Base-by-base conservation (phyloP, 1,139 yeast species). In the Wickerhamomyces sp. region DNA sequence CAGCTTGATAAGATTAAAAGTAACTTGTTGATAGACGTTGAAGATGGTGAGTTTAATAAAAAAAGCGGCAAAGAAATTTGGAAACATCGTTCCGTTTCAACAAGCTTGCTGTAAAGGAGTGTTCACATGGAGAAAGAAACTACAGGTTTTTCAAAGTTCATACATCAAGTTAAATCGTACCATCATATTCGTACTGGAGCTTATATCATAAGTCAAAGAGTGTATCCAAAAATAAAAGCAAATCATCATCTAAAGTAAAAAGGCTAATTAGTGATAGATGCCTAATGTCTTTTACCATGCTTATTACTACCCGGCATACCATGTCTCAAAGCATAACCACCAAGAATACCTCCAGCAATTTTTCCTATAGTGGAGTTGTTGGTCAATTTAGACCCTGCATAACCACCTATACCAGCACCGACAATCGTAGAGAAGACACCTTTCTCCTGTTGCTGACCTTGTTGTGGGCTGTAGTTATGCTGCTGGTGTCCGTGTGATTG, bases 1-100 rank as follows among this genome's bases (percentile, higher is more conserved):
- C 91, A 82, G 34, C 50, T 83, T n/a, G 54, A 51, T 13, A 59
- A 41, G 17, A 74, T 84, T 21, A 70, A 70, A 49, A 52, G 55
- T 17, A 72, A 71, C 38, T 54, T 77, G 52, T 41, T 3, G 41
- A 32, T 26, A 15, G 35, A 21, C 35, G 37, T 13, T 44, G 48
- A 14, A 39, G 20, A 37, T 21, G 45, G 49, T 13, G 15, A 16
- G n/a, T 7, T 17, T 10, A 9, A 18, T 7, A 15, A n/a, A 17
- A 24, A 24, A 14, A 44, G 42, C 24, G 40, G 32, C 18, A 34
- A 41, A 23, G 34, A 43, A 4, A 27, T 33, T 11, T 49, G 54
- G 54, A 35, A 31, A 22, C 54, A 49, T 29, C 44, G 52, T 18
- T 27, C 34, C 1, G 15, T 32, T 11, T 28, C 38, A 17, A 42